Percentiles rank a stretch among this genome's conserved stretches.
Conservation (phyloP, 2,329 filamentous ascomycete species). For the Nothopassalora personata region DNA sequence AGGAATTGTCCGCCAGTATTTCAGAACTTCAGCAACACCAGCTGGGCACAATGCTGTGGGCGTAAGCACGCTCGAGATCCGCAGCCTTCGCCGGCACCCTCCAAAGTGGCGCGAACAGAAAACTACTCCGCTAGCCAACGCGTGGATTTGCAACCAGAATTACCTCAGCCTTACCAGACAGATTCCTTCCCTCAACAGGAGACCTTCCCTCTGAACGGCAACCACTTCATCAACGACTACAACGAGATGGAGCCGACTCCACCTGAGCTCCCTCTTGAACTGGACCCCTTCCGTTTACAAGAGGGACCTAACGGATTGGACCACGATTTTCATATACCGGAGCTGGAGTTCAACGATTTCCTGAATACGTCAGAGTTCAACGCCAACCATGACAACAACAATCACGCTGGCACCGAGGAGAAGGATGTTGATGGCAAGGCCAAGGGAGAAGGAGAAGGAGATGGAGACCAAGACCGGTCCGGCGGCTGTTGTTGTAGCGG, state of each 20-base stretch:
- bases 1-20: constrained; percentile 31
- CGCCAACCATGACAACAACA: background rate
- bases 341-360: constrained; percentile 22
- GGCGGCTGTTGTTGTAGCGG: background rate
- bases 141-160: constrained; percentile 5
- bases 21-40: constrained; percentile 27
- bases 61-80: constrained; percentile 29
- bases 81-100: constrained; percentile 15
- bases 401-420: background rate
- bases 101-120: constrained; percentile 15
- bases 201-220: background rate
- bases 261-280: background rate
- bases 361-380: constrained; percentile 21
- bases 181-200: background rate
- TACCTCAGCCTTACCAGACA: background rate
- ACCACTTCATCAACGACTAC: constrained; percentile 3
- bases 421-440: background rate
- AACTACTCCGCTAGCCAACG: constrained; percentile 6
- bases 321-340: background rate
- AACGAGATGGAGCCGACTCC: constrained; percentile 7
- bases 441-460: background rate
- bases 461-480: background rate
- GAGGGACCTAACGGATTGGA: background rate
- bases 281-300: constrained; percentile 10
- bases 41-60: constrained; percentile 32